A percentile compares a stretch with the other conserved stretches of the same genome.
Conservation (phyloP, 352 stramenopile genomes). For the Poterioochromonas sp. region DNA sequence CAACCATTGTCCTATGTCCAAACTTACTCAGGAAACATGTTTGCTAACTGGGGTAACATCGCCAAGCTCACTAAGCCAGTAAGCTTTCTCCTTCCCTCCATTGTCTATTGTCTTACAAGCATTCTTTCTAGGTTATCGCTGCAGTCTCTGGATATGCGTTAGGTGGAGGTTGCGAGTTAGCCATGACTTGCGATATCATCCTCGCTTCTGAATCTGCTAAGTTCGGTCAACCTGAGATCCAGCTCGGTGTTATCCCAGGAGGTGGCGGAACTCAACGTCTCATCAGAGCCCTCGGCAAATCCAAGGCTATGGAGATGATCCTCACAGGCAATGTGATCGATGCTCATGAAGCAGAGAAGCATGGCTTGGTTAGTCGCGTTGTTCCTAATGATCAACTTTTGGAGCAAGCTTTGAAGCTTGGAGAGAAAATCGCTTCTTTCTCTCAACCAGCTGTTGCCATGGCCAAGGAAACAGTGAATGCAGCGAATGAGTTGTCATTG, state of each 20-base stretch:
- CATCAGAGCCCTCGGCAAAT: constrained; percentile 91
- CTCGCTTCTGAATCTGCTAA: constrained; percentile 86
- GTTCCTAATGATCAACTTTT: constrained; percentile 59
- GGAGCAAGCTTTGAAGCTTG: constrained; percentile 87
- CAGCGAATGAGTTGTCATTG: constrained; percentile 54
- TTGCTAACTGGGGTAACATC: constrained; percentile 88
- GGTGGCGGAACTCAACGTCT: constrained; percentile 89
- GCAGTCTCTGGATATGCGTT: constrained; percentile 96
- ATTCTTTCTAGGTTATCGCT: constrained; percentile 64
- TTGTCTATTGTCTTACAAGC: constrained; percentile 39
- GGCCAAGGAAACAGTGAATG: constrained; percentile 90
- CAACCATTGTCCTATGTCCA: constrained; percentile 77
- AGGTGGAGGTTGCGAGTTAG: constrained; percentile 91
- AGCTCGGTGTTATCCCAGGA: constrained; percentile 89
- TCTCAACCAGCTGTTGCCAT: constrained; percentile 88
- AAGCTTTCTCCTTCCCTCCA: constrained; percentile 24
- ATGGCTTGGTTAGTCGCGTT: constrained; percentile 57
- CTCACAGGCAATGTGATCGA: constrained; percentile 93
- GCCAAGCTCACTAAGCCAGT: constrained; percentile 83
- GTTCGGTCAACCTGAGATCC: constrained; percentile 98
- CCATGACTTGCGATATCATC: constrained; percentile 98
- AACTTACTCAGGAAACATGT: constrained; percentile 89
- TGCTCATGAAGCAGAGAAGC: constrained; percentile 81
- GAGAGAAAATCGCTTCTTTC: constrained; percentile 86
- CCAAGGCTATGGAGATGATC: constrained; percentile 97